A percentile compares a stretch with the other conserved stretches of the same genome.
Conservation (phyloP, 257 asterid species). For the Plantago elongata region DNA sequence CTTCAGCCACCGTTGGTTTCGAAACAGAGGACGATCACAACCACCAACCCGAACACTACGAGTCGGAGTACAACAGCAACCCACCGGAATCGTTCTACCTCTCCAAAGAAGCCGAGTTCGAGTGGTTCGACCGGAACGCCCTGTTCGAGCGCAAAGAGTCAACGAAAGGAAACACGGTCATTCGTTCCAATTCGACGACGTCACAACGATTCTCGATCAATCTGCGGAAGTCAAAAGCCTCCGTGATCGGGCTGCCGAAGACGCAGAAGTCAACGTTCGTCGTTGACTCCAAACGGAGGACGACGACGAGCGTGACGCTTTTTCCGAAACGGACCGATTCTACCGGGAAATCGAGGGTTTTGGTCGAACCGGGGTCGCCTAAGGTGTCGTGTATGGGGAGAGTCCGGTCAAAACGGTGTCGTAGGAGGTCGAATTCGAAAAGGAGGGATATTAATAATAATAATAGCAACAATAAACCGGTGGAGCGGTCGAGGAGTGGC, state of each 20-base stretch:
- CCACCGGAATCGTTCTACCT: constrained; percentile 95
- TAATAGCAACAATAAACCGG: constrained; percentile 6
- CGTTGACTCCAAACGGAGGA: constrained; percentile 37
- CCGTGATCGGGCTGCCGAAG: constrained; percentile 69
- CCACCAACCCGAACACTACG: constrained; percentile 13
- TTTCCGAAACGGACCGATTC: constrained; percentile 59
- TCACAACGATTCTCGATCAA: constrained; percentile 50
- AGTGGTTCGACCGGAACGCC: constrained; percentile 83
- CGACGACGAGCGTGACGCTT: constrained; percentile 38
- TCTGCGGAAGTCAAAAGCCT: constrained; percentile 42
- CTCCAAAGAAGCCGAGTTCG: constrained; percentile 78
- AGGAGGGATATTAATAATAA: constrained; percentile 21
- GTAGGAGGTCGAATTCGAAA: constrained; percentile 48
- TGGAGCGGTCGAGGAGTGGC: constrained; percentile 31
- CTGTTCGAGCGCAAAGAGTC: constrained; percentile 73
- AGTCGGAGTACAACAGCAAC: constrained; percentile 11
- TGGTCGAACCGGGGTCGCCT: constrained; percentile 80
- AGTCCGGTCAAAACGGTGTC: constrained; percentile 73
- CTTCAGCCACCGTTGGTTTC: too few relatives aligned
- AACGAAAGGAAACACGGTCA: constrained; percentile 43
- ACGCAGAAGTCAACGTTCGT: constrained; percentile 47
- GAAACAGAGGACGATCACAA: too few relatives aligned
- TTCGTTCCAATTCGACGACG: constrained; percentile 17
- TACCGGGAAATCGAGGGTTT: constrained; percentile 29
- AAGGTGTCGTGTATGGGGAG: constrained; percentile 94